Conservation (phyloP, 2,329 filamentous ascomycete genomes). For the Talaromyces piceae region DNA sequence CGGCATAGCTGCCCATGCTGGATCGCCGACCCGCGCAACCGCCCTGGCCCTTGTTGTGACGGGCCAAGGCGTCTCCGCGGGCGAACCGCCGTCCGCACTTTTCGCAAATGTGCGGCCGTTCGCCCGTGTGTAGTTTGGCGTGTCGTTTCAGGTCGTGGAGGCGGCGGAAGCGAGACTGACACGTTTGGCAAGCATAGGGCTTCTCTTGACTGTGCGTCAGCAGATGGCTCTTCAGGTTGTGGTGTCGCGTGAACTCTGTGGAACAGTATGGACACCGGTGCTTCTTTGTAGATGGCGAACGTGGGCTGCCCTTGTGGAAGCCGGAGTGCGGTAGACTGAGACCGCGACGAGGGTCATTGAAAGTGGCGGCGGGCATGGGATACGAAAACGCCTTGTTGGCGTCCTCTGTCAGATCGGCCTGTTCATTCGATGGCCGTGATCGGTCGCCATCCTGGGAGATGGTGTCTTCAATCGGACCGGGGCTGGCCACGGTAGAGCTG, state of each 20-base stretch:
- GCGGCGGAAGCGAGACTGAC: conserved; percentile 82
- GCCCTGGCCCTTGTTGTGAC: conserved; percentile 91
- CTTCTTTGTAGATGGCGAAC: conserved; percentile 73
- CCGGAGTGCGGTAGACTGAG: conserved; percentile 53
- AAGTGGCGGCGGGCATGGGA: conserved; percentile 47
- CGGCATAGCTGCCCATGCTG: conserved; percentile 74
- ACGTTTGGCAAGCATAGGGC: conserved; percentile 89
- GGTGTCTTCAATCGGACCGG: conserved; percentile 39
- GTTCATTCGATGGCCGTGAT: conserved; percentile 22
- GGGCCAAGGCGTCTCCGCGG: conserved; percentile 84
- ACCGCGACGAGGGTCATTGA: conserved; percentile 48
- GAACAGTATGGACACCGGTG: conserved; percentile 96
- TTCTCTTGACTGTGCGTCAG: conserved; percentile 98
- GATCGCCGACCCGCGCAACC: conserved; percentile 87
- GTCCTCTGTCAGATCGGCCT: conserved; percentile 25
- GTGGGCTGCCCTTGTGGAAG: conserved; percentile 50
- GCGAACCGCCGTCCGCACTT: conserved; percentile 95
- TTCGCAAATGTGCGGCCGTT: conserved; percentile 88
- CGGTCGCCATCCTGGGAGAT: conserved; percentile 37
- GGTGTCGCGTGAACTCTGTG: conserved; percentile 93
- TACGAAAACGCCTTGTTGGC: conserved; percentile 56
- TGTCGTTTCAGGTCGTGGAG: conserved; percentile 94
- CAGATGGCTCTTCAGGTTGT: conserved; percentile 95
- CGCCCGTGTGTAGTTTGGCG: conserved; percentile 91
- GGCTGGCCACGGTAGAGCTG: conserved; percentile 42